phyloP scores from a whole-genome alignment of 2,329 filamentous ascomycete genomes.

The Metarhizium humberi region DNA sequence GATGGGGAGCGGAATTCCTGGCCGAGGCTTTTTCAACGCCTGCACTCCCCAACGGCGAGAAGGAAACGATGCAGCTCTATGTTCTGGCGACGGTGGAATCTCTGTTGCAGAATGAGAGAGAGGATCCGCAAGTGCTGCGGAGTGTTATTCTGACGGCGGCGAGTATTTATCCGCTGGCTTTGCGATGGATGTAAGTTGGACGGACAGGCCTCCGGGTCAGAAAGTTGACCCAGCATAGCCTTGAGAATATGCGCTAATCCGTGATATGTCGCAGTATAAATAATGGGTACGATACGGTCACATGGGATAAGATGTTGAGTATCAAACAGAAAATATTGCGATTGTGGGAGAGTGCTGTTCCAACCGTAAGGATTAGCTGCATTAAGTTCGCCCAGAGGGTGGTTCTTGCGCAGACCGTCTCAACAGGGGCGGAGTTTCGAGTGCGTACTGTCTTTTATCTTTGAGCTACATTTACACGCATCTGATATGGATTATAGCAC shows the following conservation, averaged over 20 bases:
- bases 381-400: conserved; percentile 96
- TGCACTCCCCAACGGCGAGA: conserved; percentile 65
- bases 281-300: conserved; percentile 69
- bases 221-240: not conserved
- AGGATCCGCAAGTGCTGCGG: conserved; percentile 74
- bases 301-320: conserved; percentile 79
- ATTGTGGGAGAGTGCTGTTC: conserved; percentile 73
- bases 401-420: conserved; percentile 84
- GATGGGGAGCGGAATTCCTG: conserved; percentile 95
- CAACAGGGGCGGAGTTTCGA: conserved; percentile 69
- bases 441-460: conserved; percentile 40
- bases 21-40: conserved; percentile 94
- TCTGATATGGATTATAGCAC: conserved; percentile 22
- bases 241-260: not conserved
- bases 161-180: conserved; percentile 85
- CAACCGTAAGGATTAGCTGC: conserved; percentile 81
- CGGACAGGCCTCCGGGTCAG: conserved; percentile 19
- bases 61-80: conserved; percentile 67
- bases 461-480: not conserved
- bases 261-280: conserved; percentile 56
- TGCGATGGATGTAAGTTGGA: conserved; percentile 86
- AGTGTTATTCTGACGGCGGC: conserved; percentile 81
- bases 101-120: conserved; percentile 60
- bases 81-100: conserved; percentile 70
- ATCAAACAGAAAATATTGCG: conserved; percentile 85